phyloP scores from a whole-genome alignment of 164 flowering plant species.

The Chloranthus sessilifolius region DNA sequence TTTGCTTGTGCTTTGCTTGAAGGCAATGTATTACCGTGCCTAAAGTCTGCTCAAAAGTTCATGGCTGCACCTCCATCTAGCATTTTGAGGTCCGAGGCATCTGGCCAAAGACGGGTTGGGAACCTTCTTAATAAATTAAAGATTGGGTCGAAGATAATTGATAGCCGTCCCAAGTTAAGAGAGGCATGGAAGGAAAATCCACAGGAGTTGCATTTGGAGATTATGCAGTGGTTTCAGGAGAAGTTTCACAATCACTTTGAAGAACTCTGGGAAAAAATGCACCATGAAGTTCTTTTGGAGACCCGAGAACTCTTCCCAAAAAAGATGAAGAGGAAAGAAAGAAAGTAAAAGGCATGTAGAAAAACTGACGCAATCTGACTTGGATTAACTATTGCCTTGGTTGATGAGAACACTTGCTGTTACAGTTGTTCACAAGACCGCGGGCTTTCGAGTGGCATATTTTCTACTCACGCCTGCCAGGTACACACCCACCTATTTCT shows the following conservation, averaged over 20 bases:
- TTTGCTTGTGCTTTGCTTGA: slow-evolving; percentile 81
- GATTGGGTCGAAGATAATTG: slow-evolving; percentile 28
- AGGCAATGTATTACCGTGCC: slow-evolving; percentile 82
- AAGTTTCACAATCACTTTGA: slow-evolving; percentile 42
- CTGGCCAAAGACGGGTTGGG: slow-evolving; percentile 67
- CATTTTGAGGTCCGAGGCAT: slow-evolving; percentile 58
- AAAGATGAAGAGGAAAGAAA: slow-evolving; percentile 24
- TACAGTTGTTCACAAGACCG: too few species aligned
- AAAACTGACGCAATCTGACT: too few species aligned
- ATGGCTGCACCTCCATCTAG: slow-evolving; percentile 54
- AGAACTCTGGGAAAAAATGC: slow-evolving; percentile 71
- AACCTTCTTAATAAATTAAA: slow-evolving; percentile 54
- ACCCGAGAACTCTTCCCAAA: slow-evolving; percentile 45
- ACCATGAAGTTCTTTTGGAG: slow-evolving; percentile 40
- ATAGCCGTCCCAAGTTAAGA: slow-evolving; percentile 49
- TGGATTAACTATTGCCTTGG: too few species aligned
- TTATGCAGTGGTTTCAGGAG: slow-evolving; percentile 69
- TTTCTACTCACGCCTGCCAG: too few species aligned
- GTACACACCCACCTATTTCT: too few species aligned
- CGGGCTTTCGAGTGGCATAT: too few species aligned
- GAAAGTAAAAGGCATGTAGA: too few species aligned
- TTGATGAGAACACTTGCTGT: too few species aligned
- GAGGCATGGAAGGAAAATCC: slow-evolving; percentile 66
- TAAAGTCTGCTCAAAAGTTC: slow-evolving; percentile 34
- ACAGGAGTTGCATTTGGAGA: slow-evolving; percentile 41